Evolutionary conservation across 805 yeast species (phyloP).

Genomic region (Candida mattraensis): DNA sequence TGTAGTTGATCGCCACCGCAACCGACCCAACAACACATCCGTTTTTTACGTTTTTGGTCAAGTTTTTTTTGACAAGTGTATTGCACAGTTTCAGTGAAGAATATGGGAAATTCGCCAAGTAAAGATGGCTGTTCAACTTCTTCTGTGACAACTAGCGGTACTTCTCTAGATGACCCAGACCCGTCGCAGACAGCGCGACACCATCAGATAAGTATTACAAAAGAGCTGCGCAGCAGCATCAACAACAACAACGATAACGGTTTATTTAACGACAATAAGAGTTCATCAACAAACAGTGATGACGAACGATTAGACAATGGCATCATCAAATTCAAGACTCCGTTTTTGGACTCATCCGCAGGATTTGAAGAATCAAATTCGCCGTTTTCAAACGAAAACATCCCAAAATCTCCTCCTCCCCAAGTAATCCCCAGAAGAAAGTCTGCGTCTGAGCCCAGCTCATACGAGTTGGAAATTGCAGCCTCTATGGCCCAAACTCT

Average conservation of each 20-base stretch:
- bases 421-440: slow-evolving; percentile 1
- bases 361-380: background rate
- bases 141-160: slow-evolving; percentile 28
- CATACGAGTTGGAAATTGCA: slow-evolving; percentile 43
- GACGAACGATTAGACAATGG: no score
- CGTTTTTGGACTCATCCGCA: background rate
- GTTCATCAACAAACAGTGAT: slow-evolving; percentile 4
- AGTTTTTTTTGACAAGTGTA: slow-evolving; percentile 3
- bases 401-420: background rate
- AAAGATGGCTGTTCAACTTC: slow-evolving; percentile 38
- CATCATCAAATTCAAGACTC: background rate
- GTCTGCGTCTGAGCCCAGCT: slow-evolving; percentile 16
- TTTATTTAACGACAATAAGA: slow-evolving; percentile 10
- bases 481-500: slow-evolving; percentile 45
- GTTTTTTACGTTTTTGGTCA: background rate
- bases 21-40: no score
- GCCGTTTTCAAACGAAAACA: no score
- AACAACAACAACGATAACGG: slow-evolving; percentile 14
- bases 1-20: no score
- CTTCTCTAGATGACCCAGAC: slow-evolving; percentile 34
- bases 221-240: slow-evolving; percentile 15
- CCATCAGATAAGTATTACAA: slow-evolving; percentile 10
- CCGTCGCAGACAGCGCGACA: slow-evolving; percentile 34
- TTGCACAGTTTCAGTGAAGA: slow-evolving; percentile 6
- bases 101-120: slow-evolving; percentile 41